A percentile compares a stretch with the other conserved stretches of the same genome.
Evolutionary conservation across 2,329 filamentous ascomycete species (phyloP).

Genomic region (Scedosporium aurantiacum): DNA sequence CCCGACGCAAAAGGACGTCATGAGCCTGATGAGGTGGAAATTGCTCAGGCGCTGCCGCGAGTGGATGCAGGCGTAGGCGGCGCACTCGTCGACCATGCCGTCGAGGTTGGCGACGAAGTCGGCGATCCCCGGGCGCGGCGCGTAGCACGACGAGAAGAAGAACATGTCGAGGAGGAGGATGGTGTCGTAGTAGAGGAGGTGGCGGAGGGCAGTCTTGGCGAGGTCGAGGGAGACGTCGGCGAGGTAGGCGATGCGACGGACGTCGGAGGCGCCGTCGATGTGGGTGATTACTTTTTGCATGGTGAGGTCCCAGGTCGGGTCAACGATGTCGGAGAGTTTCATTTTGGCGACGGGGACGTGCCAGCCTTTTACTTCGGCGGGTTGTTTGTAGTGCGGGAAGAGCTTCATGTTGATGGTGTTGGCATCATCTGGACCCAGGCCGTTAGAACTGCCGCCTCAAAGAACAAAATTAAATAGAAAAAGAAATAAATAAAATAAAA

Average conservation of each 20-base stretch:
- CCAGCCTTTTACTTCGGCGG: constrained; percentile 70
- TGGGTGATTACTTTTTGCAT: constrained; percentile 69
- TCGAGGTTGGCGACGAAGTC: constrained; percentile 67
- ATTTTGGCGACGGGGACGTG: constrained; percentile 76
- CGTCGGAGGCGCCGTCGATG: constrained; percentile 84
- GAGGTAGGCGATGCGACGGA: constrained; percentile 72
- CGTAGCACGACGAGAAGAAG: constrained; percentile 87
- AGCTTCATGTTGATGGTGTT: constrained; percentile 96
- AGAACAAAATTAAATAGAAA: background rate
- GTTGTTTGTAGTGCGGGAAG: constrained; percentile 70
- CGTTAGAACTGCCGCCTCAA: no score
- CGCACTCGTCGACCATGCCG: constrained; percentile 75
- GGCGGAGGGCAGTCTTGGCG: constrained; percentile 74
- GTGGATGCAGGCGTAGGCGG: constrained; percentile 60
- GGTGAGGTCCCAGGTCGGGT: constrained; percentile 64
- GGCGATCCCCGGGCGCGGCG: constrained; percentile 64
- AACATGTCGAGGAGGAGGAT: constrained; percentile 88
- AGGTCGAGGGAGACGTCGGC: constrained; percentile 82
- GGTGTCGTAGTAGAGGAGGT: constrained; percentile 88
- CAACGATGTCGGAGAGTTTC: constrained; percentile 51
- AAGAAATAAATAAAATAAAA: background rate
- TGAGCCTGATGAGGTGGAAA: constrained; percentile 67
- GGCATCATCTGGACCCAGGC: constrained; percentile 54
- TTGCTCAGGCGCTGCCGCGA: constrained; percentile 34
- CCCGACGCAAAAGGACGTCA: constrained; percentile 73